These are phyloP conservation scores for Clarireedia homoeocarpa DNA, from an alignment of 2,329 filamentous ascomycete genomes.

Conservation along the genomic window DNA sequence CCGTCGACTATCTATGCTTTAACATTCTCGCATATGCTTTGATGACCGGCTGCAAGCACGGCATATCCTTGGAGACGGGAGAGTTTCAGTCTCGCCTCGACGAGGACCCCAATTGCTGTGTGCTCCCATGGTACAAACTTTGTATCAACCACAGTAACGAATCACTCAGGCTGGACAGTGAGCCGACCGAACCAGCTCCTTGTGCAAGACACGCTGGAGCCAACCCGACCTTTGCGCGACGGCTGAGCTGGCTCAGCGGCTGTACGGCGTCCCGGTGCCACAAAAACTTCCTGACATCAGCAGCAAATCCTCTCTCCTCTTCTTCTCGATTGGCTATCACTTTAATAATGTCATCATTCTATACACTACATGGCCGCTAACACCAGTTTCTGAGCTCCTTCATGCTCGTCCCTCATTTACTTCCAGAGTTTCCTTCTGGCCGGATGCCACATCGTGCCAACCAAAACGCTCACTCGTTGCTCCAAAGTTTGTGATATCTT, in stretches of 20 bases:
- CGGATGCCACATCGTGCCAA: background rate
- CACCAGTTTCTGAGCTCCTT: background rate
- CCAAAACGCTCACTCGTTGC: background rate
- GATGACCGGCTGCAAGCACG: background rate
- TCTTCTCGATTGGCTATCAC: background rate
- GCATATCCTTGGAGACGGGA: conserved; percentile 1
- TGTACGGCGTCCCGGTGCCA: background rate
- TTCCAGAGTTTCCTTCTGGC: background rate
- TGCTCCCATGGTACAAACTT: background rate
- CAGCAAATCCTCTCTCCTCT: background rate
- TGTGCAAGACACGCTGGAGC: background rate
- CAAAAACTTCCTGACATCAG: background rate
- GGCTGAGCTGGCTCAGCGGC: background rate
- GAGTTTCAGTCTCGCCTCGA: conserved; percentile 5
- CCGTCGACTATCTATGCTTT: background rate
- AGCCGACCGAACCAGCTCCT: background rate
- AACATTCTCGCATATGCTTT: background rate
- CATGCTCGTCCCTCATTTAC: background rate
- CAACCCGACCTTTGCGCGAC: background rate
- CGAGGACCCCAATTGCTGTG: background rate
- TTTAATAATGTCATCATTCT: background rate
- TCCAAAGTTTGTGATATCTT: background rate
- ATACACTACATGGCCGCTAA: background rate
- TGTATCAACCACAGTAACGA: background rate
- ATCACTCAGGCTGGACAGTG: background rate